Conservation (phyloP, 2,329 filamentous ascomycete genomes). For the Sclerotinia borealis region DNA sequence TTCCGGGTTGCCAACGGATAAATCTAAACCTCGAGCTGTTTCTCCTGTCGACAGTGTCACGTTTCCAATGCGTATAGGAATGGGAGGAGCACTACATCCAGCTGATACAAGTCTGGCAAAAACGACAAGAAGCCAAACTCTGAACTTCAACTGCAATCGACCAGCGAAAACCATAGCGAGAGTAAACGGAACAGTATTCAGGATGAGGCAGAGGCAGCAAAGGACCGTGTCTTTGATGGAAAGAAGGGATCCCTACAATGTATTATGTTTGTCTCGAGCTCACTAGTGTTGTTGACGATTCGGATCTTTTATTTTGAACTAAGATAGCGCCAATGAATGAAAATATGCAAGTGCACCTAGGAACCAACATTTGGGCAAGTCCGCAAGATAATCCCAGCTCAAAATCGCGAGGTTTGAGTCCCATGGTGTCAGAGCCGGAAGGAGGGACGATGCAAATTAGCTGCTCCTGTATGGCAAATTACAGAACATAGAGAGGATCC, state of each 20-base stretch:
- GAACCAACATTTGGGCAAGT: too few relatives aligned
- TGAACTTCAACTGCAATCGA: background rate
- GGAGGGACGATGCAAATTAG: too few relatives aligned
- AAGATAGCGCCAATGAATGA: too few relatives aligned
- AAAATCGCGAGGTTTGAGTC: too few relatives aligned
- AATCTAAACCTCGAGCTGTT: background rate
- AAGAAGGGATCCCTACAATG: background rate
- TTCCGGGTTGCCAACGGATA: background rate
- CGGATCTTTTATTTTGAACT: too few relatives aligned
- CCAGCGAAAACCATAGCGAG: background rate
- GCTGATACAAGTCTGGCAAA: background rate
- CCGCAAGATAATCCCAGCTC: too few relatives aligned
- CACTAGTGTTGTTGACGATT: too few relatives aligned
- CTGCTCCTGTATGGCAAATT: too few relatives aligned
- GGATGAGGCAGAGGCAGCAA: background rate
- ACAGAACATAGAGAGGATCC: too few relatives aligned
- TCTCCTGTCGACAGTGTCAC: background rate
- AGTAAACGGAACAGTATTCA: background rate
- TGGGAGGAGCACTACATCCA: background rate
- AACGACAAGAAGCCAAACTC: background rate
- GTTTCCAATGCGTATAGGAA: conserved; percentile 5
- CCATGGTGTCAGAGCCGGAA: too few relatives aligned
- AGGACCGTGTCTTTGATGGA: background rate
- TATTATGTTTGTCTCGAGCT: too few relatives aligned
- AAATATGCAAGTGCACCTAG: too few relatives aligned